A percentile compares a stretch with the other conserved stretches of the same genome.
phyloP scores from a whole-genome alignment of 169 alveolate genomes.

The Neospora caninum region DNA sequence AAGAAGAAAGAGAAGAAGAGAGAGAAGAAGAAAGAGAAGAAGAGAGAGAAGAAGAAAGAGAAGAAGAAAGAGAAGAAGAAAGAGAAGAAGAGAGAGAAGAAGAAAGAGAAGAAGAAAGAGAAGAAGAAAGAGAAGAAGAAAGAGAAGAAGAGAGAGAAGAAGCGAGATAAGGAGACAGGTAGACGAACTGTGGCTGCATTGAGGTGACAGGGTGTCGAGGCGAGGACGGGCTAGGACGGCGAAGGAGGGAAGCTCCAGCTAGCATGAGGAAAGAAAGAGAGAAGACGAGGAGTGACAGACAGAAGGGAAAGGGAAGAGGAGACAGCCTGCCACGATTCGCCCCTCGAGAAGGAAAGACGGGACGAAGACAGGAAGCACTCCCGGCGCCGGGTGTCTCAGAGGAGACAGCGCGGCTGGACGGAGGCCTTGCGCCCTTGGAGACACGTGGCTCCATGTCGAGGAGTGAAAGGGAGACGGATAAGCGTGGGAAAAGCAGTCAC shows the following conservation, averaged over 20 bases:
- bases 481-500: too few species aligned
- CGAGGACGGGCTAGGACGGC: neutral
- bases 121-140: neutral
- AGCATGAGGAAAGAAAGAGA: neutral
- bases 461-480: too few species aligned
- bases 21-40: too few species aligned
- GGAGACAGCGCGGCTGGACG: neutral
- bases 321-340: neutral
- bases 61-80: neutral
- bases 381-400: neutral
- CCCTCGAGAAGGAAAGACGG: neutral
- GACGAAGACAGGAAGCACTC: neutral
- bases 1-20: too few species aligned
- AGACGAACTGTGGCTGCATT: neutral
- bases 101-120: neutral
- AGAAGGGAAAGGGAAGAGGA: neutral
- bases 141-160: neutral
- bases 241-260: neutral
- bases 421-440: too few species aligned
- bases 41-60: too few species aligned
- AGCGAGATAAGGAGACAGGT: neutral
- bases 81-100: neutral
- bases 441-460: too few species aligned
- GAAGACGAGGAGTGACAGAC: neutral
- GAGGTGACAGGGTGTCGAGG: neutral